These are phyloP conservation scores for Boletellus deceptivus DNA, from an alignment of 1,284 basidiomycete species.

Conservation along the genomic window DNA sequence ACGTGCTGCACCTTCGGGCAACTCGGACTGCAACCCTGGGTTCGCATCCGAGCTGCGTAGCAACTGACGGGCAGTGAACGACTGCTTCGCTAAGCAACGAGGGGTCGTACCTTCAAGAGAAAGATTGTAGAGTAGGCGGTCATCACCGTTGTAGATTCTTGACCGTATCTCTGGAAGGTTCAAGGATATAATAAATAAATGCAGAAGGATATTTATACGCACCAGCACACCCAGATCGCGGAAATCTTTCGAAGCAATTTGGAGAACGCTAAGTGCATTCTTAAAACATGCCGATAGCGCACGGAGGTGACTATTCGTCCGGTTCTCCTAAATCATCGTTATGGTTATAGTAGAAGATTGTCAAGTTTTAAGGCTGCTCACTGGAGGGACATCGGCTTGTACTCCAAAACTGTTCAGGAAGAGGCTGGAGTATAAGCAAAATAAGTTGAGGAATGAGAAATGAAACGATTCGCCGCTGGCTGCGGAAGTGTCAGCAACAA, in stretches of 20 bases:
- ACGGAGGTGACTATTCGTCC: conserved; percentile 57
- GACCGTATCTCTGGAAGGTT: conserved; percentile 63
- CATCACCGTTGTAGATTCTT: conserved; percentile 80
- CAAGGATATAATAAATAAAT: not conserved
- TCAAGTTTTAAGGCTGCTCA: conserved; percentile 30
- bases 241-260: conserved; percentile 71
- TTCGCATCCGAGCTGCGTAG: conserved; percentile 58
- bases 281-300: conserved; percentile 70
- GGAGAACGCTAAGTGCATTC: conserved; percentile 65
- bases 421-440: conserved; percentile 71
- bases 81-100: not conserved
- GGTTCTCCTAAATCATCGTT: conserved; percentile 36
- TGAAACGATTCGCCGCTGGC: conserved; percentile 70
- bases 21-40: conserved; percentile 45
- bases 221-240: conserved; percentile 73
- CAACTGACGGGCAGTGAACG: conserved; percentile 43
- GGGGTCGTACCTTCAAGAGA: conserved; percentile 57
- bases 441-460: conserved; percentile 66
- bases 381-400: conserved; percentile 56
- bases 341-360: conserved; percentile 4
- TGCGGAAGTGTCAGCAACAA: conserved; percentile 29
- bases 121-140: conserved; percentile 80
- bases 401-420: conserved; percentile 82
- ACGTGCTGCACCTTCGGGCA: conserved; percentile 54
- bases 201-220: conserved; percentile 27